A percentile compares a stretch with the other conserved stretches of the same genome.
These are phyloP conservation scores for Secale cereale DNA, from an alignment of 176 grass and related monocot species.

Conservation along the genomic window DNA sequence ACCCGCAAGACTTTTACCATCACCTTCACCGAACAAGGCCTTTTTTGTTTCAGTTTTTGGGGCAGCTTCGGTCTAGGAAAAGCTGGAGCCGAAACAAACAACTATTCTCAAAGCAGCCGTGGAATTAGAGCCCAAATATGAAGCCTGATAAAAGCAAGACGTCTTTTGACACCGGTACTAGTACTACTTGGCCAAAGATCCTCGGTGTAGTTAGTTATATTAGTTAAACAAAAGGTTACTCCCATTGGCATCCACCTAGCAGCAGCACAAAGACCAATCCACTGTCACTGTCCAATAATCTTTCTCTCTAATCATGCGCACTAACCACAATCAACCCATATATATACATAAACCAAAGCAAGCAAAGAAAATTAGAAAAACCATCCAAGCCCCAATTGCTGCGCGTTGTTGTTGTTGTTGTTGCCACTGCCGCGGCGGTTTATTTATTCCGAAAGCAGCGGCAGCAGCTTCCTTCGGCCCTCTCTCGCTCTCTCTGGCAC, in stretches of 20 bases:
- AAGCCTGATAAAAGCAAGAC: too few species aligned
- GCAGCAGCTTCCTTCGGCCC: slow-evolving; percentile 29
- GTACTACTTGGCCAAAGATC: not conserved
- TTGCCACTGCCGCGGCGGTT: not conserved
- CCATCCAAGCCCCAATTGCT: not conserved
- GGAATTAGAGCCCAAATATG: too few species aligned
- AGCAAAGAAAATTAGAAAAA: not conserved
- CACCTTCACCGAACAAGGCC: too few species aligned
- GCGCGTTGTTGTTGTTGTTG: slow-evolving; percentile 3
- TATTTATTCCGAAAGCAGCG: slow-evolving; percentile 41
- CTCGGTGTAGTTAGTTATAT: not conserved
- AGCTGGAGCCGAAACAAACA: too few species aligned
- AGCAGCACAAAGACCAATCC: not conserved
- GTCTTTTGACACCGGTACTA: too few species aligned
- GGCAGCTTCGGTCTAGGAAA: too few species aligned
- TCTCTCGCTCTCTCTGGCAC: slow-evolving; percentile 31
- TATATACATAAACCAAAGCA: not conserved
- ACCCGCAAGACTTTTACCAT: too few species aligned
- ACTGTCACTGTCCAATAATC: slow-evolving; percentile 7
- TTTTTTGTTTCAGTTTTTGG: too few species aligned
- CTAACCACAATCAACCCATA: not conserved
- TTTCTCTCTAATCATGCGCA: not conserved
- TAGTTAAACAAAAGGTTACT: not conserved
- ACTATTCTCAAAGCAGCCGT: too few species aligned
- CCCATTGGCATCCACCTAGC: not conserved